Evolutionary conservation across 345 rosid species (phyloP).

Genomic region (Citrus trifoliata): DNA sequence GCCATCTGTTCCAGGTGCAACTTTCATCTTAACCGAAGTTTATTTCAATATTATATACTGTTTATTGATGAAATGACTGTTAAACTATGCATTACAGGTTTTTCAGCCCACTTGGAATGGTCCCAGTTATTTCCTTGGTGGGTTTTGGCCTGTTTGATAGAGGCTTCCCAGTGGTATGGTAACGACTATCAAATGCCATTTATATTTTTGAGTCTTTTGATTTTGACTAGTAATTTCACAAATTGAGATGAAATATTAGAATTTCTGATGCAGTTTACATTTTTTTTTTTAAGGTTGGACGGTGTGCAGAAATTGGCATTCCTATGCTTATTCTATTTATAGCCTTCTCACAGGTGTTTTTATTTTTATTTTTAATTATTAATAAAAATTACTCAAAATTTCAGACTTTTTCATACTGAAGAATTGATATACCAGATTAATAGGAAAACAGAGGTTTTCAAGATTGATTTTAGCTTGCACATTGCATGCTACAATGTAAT

Average conservation of each 20-base stretch:
- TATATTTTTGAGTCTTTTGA: neutral
- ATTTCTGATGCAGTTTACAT: neutral
- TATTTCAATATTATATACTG: neutral
- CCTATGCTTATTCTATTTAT: constrained; percentile 89
- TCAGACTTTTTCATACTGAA: neutral
- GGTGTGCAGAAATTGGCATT: constrained; percentile 85
- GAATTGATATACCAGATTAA: neutral
- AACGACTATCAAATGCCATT: neutral
- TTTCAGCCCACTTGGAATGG: constrained; percentile 98
- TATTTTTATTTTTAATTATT: neutral
- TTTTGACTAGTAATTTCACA: neutral
- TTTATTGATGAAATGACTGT: neutral
- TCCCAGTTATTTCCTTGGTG: constrained; percentile 85
- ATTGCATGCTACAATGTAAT: neutral
- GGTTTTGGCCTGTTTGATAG: constrained; percentile 96
- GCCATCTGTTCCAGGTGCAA: constrained; percentile 88
- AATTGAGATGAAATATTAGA: neutral
- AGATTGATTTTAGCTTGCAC: neutral
- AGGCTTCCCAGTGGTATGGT: constrained; percentile 94
- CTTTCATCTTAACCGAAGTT: neutral
- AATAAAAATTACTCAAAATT: neutral
- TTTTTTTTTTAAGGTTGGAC: constrained; percentile 56
- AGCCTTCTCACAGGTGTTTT: constrained; percentile 74
- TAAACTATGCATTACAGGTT: constrained; percentile 49
- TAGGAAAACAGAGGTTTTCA: neutral